These are phyloP conservation scores for Backusella tarrabulga DNA, from an alignment of 192 early-diverging fungal genomes.

Conservation along the genomic window DNA sequence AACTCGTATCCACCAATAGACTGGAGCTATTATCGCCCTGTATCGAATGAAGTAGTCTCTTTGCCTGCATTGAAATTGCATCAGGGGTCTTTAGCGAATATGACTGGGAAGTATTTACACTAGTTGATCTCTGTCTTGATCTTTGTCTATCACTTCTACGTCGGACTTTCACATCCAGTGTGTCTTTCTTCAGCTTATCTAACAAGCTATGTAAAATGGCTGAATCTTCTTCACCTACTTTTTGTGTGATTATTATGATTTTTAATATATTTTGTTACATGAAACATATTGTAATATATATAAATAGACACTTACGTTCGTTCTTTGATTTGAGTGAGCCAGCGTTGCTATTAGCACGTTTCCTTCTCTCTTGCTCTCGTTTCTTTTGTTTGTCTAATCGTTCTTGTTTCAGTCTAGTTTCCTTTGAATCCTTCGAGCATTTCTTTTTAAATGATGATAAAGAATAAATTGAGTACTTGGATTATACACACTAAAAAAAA, in stretches of 20 bases:
- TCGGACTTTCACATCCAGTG: slow-evolving; percentile 16
- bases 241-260: neutral
- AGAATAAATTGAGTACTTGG: neutral
- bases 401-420: slow-evolving; percentile 38
- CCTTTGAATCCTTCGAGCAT: slow-evolving; percentile 16
- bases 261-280: neutral
- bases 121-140: slow-evolving; percentile 22
- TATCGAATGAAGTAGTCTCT: slow-evolving; percentile 25
- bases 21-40: slow-evolving; percentile 20
- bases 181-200: slow-evolving; percentile 60
- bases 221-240: slow-evolving; percentile 44
- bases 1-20: neutral
- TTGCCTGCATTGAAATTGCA: slow-evolving; percentile 24
- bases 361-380: slow-evolving; percentile 42
- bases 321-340: slow-evolving; percentile 13
- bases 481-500: neutral
- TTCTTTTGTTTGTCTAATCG: slow-evolving; percentile 49
- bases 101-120: neutral
- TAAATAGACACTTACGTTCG: neutral
- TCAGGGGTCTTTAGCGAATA: slow-evolving; percentile 20
- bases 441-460: neutral
- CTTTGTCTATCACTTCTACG: slow-evolving; percentile 18
- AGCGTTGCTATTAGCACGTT: slow-evolving; percentile 19
- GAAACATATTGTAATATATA: neutral
- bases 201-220: slow-evolving; percentile 73